A percentile compares a stretch with the other conserved stretches of the same genome.
These are phyloP conservation scores for Saturnispora saitoi DNA, from an alignment of 805 yeast species.

Conservation along the genomic window DNA sequence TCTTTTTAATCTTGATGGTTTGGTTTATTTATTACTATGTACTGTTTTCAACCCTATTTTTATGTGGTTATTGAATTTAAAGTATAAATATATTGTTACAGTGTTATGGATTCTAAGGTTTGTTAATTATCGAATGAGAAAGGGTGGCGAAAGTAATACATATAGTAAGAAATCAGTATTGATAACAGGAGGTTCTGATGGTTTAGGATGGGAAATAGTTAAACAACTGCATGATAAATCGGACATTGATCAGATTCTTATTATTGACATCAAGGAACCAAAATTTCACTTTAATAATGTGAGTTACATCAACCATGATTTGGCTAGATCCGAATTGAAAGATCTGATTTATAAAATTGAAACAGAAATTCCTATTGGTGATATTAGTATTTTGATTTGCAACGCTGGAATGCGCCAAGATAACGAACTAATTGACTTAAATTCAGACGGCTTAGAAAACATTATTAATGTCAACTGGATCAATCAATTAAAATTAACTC, in stretches of 20 bases:
- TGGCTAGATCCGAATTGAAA: slow-evolving; percentile 11
- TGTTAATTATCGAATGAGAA: slow-evolving; percentile 10
- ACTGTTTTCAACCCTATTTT: slow-evolving; percentile 13
- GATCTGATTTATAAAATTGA: slow-evolving; percentile 18
- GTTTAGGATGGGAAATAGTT: slow-evolving; percentile 40
- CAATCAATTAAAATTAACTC: slow-evolving; percentile 35
- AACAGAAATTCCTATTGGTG: slow-evolving; percentile 12
- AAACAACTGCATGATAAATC: slow-evolving; percentile 4
- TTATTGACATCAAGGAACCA: slow-evolving; percentile 26
- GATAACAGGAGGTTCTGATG: slow-evolving; percentile 42
- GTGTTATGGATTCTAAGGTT: slow-evolving; percentile 19
- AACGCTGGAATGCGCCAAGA: slow-evolving; percentile 43
- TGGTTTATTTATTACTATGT: slow-evolving; percentile 7
- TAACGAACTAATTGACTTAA: slow-evolving; percentile 24
- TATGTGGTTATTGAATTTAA: slow-evolving; percentile 7
- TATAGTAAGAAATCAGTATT: slow-evolving; percentile 1
- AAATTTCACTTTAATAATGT: slow-evolving; percentile 16
- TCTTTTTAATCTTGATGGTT: slow-evolving; percentile 11
- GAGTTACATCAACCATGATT: slow-evolving; percentile 22
- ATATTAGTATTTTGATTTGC: slow-evolving; percentile 31
- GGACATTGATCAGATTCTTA: slow-evolving; percentile 19
- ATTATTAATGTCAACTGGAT: slow-evolving; percentile 36
- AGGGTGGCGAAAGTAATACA: neutral
- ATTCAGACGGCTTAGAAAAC: slow-evolving; percentile 19
- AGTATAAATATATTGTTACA: slow-evolving; percentile 1